Conservation (phyloP, 208 protist genomes). For the Leishmania aethiopica region DNA sequence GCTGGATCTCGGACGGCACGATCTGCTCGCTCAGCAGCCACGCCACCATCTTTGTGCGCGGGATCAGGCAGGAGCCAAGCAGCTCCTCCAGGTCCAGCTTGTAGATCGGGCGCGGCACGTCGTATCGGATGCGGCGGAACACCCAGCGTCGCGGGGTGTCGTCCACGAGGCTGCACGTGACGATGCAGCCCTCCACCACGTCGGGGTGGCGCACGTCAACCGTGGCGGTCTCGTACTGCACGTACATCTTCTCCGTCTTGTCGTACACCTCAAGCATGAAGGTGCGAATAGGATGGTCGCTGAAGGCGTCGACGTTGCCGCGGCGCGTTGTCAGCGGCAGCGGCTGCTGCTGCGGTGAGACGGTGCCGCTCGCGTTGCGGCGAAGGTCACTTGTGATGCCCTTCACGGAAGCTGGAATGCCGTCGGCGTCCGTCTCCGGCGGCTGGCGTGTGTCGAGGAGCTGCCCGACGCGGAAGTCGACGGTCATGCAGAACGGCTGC, state of each 20-base stretch:
- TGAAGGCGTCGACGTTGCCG: constrained; percentile 19
- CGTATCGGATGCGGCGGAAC: constrained; percentile 73
- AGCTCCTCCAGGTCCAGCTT: constrained; percentile 70
- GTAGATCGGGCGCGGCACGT: constrained; percentile 73
- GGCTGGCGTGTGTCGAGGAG: constrained; percentile 26
- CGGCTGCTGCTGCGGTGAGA: constrained; percentile 3
- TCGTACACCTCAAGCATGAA: constrained; percentile 87
- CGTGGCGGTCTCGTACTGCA: constrained; percentile 67
- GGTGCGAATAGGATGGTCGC: constrained; percentile 41
- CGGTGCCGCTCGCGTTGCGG: not conserved
- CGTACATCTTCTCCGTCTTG: constrained; percentile 79
- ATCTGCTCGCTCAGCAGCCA: constrained; percentile 70
- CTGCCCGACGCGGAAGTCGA: constrained; percentile 79
- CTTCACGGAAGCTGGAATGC: not conserved
- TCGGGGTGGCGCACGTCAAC: constrained; percentile 72
- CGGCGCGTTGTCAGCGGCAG: not conserved
- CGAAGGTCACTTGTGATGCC: not conserved
- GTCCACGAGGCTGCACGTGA: constrained; percentile 68
- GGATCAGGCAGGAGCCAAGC: constrained; percentile 68
- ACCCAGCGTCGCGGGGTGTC: constrained; percentile 44
- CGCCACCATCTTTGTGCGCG: constrained; percentile 61
- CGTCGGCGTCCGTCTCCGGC: constrained; percentile 4
- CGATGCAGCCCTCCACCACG: constrained; percentile 79
- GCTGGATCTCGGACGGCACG: constrained; percentile 39
- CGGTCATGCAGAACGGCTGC: constrained; percentile 61